Conservation (phyloP, 768 basidiomycete genomes). For the Imleria badia region DNA sequence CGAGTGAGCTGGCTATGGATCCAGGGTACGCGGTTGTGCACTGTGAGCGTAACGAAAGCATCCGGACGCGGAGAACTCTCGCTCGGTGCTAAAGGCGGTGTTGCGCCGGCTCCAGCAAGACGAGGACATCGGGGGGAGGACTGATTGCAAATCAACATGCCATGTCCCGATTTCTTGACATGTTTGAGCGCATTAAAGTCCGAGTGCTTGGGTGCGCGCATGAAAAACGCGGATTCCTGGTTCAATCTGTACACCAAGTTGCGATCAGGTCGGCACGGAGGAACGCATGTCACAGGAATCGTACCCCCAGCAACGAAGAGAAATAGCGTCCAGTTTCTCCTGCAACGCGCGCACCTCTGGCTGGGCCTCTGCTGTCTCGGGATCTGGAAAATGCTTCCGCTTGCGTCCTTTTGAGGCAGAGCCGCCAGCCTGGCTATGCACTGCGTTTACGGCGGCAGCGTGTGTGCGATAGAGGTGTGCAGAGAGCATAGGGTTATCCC, state of each 20-base stretch:
- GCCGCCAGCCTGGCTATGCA: conserved; percentile 36
- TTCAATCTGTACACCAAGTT: conserved; percentile 40
- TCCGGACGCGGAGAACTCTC: conserved; percentile 23
- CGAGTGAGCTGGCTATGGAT: conserved; percentile 57
- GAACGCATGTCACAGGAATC: conserved; percentile 21
- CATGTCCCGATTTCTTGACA: conserved; percentile 29
- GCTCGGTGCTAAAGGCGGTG: background rate
- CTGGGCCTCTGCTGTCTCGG: conserved; percentile 30
- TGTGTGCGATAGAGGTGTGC: conserved; percentile 56
- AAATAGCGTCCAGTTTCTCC: conserved; percentile 47
- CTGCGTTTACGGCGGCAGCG: conserved; percentile 42
- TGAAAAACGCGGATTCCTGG: conserved; percentile 56
- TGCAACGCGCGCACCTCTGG: conserved; percentile 51
- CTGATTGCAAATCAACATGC: conserved; percentile 27
- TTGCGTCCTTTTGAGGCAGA: conserved; percentile 28
- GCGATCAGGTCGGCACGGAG: background rate
- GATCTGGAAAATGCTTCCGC: conserved; percentile 34
- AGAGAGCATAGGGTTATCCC: conserved; percentile 57
- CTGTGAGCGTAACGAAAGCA: conserved; percentile 57
- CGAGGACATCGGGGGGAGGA: background rate
- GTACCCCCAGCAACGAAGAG: conserved; percentile 64
- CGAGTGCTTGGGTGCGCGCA: conserved; percentile 60
- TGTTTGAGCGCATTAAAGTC: conserved; percentile 59
- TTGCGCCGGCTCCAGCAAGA: background rate
- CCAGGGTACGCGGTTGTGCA: conserved; percentile 64